A percentile compares a stretch with the other conserved stretches of the same genome.
Evolutionary conservation across 352 stramenopile species (phyloP).

Genomic region (Pythium aphanidermatum): DNA sequence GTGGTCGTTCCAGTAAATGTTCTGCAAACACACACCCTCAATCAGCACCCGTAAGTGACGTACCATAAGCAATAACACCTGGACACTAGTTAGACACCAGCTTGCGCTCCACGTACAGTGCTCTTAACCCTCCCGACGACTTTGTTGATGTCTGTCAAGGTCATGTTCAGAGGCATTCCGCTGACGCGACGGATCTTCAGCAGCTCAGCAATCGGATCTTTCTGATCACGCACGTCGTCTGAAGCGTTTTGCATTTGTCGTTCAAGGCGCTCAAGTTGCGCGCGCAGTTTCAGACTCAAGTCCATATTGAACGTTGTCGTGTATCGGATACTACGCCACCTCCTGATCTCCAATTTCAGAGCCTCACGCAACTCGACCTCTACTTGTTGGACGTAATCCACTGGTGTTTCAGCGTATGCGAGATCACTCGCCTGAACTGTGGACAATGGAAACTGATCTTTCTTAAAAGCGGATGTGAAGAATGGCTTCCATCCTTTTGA

Average conservation of each 20-base stretch:
- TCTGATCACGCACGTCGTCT: too few species aligned
- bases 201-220: conserved; percentile 15
- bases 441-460: conserved; percentile 24
- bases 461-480: conserved; percentile 30
- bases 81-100: background rate
- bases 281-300: conserved; percentile 68
- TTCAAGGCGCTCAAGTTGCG: conserved; percentile 71
- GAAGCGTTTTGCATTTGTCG: conserved; percentile 14
- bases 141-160: conserved; percentile 81
- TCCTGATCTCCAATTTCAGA: conserved; percentile 82
- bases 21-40: conserved; percentile 21
- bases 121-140: conserved; percentile 80
- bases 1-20: conserved; percentile 87
- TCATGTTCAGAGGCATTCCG: conserved; percentile 82
- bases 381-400: conserved; percentile 55
- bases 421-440: conserved; percentile 55
- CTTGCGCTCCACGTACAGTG: conserved; percentile 43
- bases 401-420: conserved; percentile 48
- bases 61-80: conserved; percentile 2
- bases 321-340: conserved; percentile 79
- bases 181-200: conserved; percentile 43
- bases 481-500: conserved; percentile 83
- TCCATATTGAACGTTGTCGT: conserved; percentile 88
- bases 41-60: conserved; percentile 7
- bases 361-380: conserved; percentile 73